Evolutionary conservation across 805 yeast species (phyloP).

Genomic region (Lachancea cidri): DNA sequence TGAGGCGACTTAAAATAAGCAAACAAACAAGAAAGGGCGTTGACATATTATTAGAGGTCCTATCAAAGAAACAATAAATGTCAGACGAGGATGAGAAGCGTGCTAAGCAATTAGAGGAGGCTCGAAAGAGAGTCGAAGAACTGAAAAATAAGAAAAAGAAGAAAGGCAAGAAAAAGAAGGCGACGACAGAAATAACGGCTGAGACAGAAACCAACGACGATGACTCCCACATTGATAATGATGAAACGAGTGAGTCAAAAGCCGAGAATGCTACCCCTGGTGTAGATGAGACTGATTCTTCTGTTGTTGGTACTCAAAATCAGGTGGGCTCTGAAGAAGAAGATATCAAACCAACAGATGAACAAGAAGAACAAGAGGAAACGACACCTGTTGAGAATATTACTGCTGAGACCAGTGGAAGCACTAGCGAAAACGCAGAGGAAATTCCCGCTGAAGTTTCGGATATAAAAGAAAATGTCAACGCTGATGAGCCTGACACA

Average conservation of each 20-base stretch:
- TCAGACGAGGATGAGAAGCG: constrained; percentile 37
- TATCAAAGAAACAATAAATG: constrained; percentile 12
- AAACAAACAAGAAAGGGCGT: too few species aligned
- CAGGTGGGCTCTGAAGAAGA: constrained; percentile 2
- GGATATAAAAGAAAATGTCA: constrained; percentile 5
- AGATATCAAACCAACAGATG: neutral
- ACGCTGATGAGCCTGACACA: neutral
- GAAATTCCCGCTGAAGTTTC: constrained; percentile 4
- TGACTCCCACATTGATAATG: constrained; percentile 10
- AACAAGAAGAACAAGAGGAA: constrained; percentile 1
- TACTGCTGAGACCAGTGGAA: constrained; percentile 1
- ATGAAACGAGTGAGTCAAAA: constrained; percentile 7
- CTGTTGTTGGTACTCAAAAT: neutral
- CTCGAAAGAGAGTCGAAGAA: constrained; percentile 67
- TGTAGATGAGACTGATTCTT: neutral
- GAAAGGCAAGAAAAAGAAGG: constrained; percentile 39
- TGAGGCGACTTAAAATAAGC: neutral
- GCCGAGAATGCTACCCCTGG: constrained; percentile 5
- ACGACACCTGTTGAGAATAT: too few species aligned
- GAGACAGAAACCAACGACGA: constrained; percentile 15
- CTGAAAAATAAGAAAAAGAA: constrained; percentile 55
- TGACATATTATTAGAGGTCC: too few species aligned
- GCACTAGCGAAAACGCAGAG: constrained; percentile 2
- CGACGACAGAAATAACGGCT: constrained; percentile 10
- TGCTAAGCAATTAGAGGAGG: constrained; percentile 65